Evolutionary conservation across 2,329 filamentous ascomycete species (phyloP).

Genomic region (Penicillium italicum): DNA sequence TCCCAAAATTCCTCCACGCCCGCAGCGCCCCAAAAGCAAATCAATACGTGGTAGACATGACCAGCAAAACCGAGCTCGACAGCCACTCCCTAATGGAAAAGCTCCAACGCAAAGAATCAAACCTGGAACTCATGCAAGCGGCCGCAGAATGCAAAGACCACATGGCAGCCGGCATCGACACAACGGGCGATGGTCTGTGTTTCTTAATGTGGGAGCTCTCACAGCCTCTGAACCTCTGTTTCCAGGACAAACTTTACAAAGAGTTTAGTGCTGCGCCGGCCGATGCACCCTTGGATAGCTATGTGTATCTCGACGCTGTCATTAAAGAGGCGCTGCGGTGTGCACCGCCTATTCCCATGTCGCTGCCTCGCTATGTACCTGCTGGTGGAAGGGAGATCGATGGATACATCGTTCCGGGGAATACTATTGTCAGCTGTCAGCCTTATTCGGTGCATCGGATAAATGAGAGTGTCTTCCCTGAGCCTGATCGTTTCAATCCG

Average conservation of each 20-base stretch:
- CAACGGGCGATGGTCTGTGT: constrained; percentile 65
- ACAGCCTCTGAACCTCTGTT: constrained; percentile 50
- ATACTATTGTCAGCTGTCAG: constrained; percentile 40
- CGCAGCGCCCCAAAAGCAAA: constrained; percentile 59
- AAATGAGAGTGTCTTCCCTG: constrained; percentile 29
- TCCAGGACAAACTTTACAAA: constrained; percentile 52
- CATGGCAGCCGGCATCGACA: constrained; percentile 69
- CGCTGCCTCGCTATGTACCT: constrained; percentile 46
- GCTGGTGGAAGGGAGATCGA: constrained; percentile 41
- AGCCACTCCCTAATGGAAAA: constrained; percentile 58
- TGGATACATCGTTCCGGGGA: constrained; percentile 32
- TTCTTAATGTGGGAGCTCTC: constrained; percentile 71
- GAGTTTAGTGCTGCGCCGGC: constrained; percentile 50
- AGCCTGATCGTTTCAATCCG: constrained; percentile 30
- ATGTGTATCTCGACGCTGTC: constrained; percentile 61
- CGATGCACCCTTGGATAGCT: constrained; percentile 33
- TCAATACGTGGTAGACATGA: constrained; percentile 55
- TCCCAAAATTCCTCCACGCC: constrained; percentile 52
- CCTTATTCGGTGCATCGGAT: constrained; percentile 38
- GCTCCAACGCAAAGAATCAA: constrained; percentile 51
- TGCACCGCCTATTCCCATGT: constrained; percentile 52
- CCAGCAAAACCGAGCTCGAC: constrained; percentile 46
- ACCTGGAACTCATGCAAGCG: constrained; percentile 53
- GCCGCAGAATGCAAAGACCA: constrained; percentile 69
- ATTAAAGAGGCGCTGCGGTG: constrained; percentile 60